Base-by-base conservation (phyloP, 495 filamentous ascomycete genomes). In the Peziza echinospora region DNA sequence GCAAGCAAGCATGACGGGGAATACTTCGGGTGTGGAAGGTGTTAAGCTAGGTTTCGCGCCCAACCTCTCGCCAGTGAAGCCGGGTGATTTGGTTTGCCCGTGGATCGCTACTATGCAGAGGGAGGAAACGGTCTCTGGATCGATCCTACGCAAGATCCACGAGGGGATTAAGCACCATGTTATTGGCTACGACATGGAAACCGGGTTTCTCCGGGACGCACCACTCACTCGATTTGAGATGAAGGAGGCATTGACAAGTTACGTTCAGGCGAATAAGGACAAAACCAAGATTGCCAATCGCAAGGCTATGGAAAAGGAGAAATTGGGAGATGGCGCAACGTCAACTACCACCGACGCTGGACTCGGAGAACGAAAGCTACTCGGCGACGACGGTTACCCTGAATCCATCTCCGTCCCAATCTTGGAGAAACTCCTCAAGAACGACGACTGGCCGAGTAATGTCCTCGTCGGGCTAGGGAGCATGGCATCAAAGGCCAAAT, bases 151-250 rank as follows among this genome's bases (percentile, higher is more conserved):
- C 13, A 37, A 37, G 8, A 46, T 58, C 24, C 25, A 49, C 1
- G 52, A 59, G 34, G 48, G 50, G n/a, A 44, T 59, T 4, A 46
- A 30, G 5, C 56, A 59, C 30, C 50, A 59, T 26, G 24, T 58
- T 5, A 30, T 59, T 13, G 45, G 49, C 39, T 59, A 59, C 39
- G 44, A 59, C 30, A 45, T 58, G 21, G 41, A 34, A 21, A 51
- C 56, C 2, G 28, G 43, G 13, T 44, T 41, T 9, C 42, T 59
- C 24, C 45, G 56, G 5, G 49, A 59, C 19, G 56, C 56, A 1
- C 56, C 56, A 5, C 23, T 59, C 13, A 47, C 11, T 3, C n/a
- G 19, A 41, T 45, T 22, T 17, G 21, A 7, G 9, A 26, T 23
- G 26, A 17, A 34, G n/a, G 44, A 11, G 19, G 25, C 11, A 5